Evolutionary conservation across 352 stramenopile genomes (phyloP).

Genomic region (Peronospora belbahrii): DNA sequence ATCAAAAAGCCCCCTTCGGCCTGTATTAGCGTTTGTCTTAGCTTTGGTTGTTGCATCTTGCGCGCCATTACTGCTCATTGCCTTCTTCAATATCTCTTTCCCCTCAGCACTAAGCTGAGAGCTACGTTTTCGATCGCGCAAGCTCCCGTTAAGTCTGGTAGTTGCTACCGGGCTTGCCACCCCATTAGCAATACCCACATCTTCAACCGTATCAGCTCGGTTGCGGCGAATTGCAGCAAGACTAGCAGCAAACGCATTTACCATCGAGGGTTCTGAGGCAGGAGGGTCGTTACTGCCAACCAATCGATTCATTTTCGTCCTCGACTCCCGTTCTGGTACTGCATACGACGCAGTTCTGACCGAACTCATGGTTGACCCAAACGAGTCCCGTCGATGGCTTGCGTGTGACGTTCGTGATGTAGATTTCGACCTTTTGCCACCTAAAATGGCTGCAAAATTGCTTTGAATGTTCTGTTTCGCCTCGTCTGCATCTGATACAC

Average conservation of each 20-base stretch:
- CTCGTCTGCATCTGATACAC: constrained; percentile 31
- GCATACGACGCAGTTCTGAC: constrained; percentile 17
- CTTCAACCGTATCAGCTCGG: constrained; percentile 53
- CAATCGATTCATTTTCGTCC: constrained; percentile 7
- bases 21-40: constrained; percentile 19
- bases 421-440: constrained; percentile 32
- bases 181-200: constrained; percentile 19
- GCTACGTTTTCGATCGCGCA: constrained; percentile 52
- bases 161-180: constrained; percentile 13
- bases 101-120: constrained; percentile 69
- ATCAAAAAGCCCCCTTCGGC: constrained; percentile 71
- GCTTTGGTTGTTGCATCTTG: constrained; percentile 10
- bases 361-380: constrained; percentile 37
- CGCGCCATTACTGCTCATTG: constrained; percentile 30
- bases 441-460: constrained; percentile 58
- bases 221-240: constrained; percentile 68
- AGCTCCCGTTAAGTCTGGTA: constrained; percentile 10
- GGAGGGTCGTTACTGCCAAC: constrained; percentile 14
- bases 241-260: constrained; percentile 66
- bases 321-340: constrained; percentile 17
- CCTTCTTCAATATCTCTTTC: constrained; percentile 67
- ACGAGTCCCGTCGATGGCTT: constrained; percentile 38
- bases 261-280: constrained; percentile 29
- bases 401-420: constrained; percentile 15
- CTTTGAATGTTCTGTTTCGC: constrained; percentile 43